Base-by-base conservation (phyloP, 495 filamentous ascomycete species). In the Tuber aestivum region DNA sequence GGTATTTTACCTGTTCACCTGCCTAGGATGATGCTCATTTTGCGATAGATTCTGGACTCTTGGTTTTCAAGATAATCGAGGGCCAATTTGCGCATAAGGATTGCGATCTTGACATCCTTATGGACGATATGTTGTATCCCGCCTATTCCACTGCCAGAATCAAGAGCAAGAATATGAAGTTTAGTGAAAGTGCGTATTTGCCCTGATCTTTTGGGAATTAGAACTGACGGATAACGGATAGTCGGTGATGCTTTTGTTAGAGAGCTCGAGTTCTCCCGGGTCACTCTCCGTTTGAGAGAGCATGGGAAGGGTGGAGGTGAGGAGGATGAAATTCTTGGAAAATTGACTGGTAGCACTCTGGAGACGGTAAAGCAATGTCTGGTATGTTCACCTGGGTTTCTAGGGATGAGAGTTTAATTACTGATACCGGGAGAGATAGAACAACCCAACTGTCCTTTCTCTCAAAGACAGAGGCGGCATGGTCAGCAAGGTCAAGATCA, bases 61-160 rank as follows among this genome's bases (percentile, higher is more conserved):
- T 99, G 73, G 92, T 98, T 69, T 98, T 98, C 89, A 94, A 93
- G 82, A 88, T 99, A 75, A 91, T 97, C 80, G 93, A 97, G 76
- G 93, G 90, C 41, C 89, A 96, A 61, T 86, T 98, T 76, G 87
- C 91, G 23, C 90, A 92, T 74, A 89, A 86, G 70, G 89, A 94
- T 79, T 91, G 90, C 37, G 90, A 93, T 80, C 85, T 99, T 45
- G 94, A 99, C 81, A 90, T 98, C 32, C 82, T 96, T 69, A 94
- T 98, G 84, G 95, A 99, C 84, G 95, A 99, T 81, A 93, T 94
- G 88, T 88, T 92, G 69, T 98, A 95, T 87, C 92, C 95, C 1
- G 91, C 94, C 3, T 97, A 96, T 81, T 87, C 90, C 14, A 93
- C 90, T 74, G 89, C 94, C 41, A 91, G 87, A 78, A 87, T 87